These are phyloP conservation scores for Lipomyces sp. DNA, from an alignment of 805 yeast genomes.

Conservation along the genomic window DNA sequence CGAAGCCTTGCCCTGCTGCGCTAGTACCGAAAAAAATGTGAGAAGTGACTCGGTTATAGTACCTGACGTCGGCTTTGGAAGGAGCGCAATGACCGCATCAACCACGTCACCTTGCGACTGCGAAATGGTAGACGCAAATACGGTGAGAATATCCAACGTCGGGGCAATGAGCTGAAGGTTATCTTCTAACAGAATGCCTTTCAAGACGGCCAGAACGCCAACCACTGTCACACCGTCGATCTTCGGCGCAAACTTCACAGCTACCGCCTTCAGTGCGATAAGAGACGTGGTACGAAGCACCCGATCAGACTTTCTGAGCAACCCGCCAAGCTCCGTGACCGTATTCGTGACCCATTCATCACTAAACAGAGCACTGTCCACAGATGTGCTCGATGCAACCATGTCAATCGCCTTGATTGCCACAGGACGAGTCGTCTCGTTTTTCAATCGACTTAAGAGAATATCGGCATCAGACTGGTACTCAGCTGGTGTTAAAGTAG, in stretches of 20 bases:
- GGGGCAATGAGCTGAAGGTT: constrained; percentile 24
- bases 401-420: constrained; percentile 36
- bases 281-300: constrained; percentile 32
- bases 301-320: constrained; percentile 30
- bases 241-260: constrained; percentile 5
- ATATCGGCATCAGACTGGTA: constrained; percentile 36
- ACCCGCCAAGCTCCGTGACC: constrained; percentile 23
- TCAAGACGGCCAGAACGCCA: constrained; percentile 18
- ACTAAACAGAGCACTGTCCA: constrained; percentile 19
- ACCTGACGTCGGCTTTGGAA: constrained; percentile 4
- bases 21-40: constrained; percentile 7
- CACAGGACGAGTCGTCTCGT: constrained; percentile 39
- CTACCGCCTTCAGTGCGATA: constrained; percentile 23
- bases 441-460: constrained; percentile 38
- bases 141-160: constrained; percentile 9
- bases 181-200: constrained; percentile 6
- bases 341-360: constrained; percentile 30
- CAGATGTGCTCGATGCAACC: constrained; percentile 20
- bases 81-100: constrained; percentile 3
- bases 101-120: background rate
- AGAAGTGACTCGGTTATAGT: constrained; percentile 12
- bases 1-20: constrained; percentile 7
- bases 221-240: constrained; percentile 8
- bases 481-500: constrained; percentile 32
- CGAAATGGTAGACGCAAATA: background rate